These are phyloP conservation scores for Colletotrichum sp. DNA, from an alignment of 2,329 filamentous ascomycete genomes.

Conservation along the genomic window DNA sequence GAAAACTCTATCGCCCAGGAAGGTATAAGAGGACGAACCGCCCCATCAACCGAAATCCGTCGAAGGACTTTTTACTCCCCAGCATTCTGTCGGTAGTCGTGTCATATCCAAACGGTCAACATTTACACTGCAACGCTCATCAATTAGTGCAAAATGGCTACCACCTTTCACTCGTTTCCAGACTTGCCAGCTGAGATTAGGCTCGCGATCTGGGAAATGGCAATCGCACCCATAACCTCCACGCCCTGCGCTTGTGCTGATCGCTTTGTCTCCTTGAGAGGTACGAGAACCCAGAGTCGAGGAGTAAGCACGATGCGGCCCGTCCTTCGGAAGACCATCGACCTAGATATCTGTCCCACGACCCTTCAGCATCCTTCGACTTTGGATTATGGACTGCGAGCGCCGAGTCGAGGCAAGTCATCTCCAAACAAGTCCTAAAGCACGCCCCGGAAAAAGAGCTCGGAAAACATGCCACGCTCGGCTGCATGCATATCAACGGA, in stretches of 20 bases:
- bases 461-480: background rate
- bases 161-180: background rate
- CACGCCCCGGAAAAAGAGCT: background rate
- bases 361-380: background rate
- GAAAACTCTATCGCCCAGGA: too few relatives aligned
- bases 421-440: background rate
- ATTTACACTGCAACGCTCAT: too few relatives aligned
- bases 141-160: background rate
- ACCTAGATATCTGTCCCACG: accelerated
- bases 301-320: background rate
- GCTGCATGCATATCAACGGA: background rate
- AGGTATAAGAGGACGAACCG: too few relatives aligned
- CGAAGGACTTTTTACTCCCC: too few relatives aligned
- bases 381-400: background rate
- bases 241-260: background rate
- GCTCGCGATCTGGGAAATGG: background rate
- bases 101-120: too few relatives aligned
- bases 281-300: background rate
- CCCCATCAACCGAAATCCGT: too few relatives aligned
- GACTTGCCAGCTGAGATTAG: background rate
- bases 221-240: background rate
- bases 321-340: background rate
- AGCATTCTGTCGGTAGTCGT: too few relatives aligned
- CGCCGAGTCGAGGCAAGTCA: background rate
- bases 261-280: background rate